A percentile compares a stretch with the other conserved stretches of the same genome.
These are phyloP conservation scores for Arabis hirsuta DNA, from an alignment of 345 rosid genomes.

Conservation along the genomic window DNA sequence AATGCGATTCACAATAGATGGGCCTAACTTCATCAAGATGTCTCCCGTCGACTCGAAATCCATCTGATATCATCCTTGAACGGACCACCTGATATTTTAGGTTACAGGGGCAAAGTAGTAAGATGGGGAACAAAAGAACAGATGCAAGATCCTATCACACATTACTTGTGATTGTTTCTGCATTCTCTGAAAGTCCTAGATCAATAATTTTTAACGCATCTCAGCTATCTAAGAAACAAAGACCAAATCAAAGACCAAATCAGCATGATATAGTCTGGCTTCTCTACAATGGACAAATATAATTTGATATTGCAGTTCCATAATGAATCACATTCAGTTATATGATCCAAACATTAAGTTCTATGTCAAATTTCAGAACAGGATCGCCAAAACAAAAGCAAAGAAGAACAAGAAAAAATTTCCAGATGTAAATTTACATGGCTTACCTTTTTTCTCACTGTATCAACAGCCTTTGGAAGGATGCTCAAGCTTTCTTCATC, in stretches of 20 bases:
- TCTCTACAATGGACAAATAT: neutral
- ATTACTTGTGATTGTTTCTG: neutral
- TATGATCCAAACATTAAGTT: slow-evolving; percentile 15
- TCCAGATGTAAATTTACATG: slow-evolving; percentile 10
- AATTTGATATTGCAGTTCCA: neutral
- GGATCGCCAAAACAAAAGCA: slow-evolving; percentile 18
- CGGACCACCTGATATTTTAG: slow-evolving; percentile 73
- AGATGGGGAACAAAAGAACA: slow-evolving; percentile 26
- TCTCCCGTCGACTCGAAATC: slow-evolving; percentile 92
- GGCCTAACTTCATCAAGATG: slow-evolving; percentile 86
- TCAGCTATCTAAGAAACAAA: slow-evolving; percentile 6
- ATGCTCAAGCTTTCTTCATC: slow-evolving; percentile 84
- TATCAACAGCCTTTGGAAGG: slow-evolving; percentile 84
- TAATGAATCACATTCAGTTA: neutral
- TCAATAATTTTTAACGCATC: neutral
- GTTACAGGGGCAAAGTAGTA: slow-evolving; percentile 31
- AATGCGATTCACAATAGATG: slow-evolving; percentile 72
- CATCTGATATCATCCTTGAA: slow-evolving; percentile 78
- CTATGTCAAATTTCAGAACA: slow-evolving; percentile 8
- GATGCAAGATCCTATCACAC: slow-evolving; percentile 18
- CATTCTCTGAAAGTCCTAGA: slow-evolving; percentile 15
- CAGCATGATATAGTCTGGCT: neutral
- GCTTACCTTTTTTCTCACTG: slow-evolving; percentile 81
- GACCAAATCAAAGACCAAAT: neutral
- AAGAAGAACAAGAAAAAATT: slow-evolving; percentile 18